Percentiles rank a stretch among this genome's conserved stretches.
These are phyloP conservation scores for Zoysia japonica DNA, from an alignment of 176 grass and related monocot species.

Conservation along the genomic window DNA sequence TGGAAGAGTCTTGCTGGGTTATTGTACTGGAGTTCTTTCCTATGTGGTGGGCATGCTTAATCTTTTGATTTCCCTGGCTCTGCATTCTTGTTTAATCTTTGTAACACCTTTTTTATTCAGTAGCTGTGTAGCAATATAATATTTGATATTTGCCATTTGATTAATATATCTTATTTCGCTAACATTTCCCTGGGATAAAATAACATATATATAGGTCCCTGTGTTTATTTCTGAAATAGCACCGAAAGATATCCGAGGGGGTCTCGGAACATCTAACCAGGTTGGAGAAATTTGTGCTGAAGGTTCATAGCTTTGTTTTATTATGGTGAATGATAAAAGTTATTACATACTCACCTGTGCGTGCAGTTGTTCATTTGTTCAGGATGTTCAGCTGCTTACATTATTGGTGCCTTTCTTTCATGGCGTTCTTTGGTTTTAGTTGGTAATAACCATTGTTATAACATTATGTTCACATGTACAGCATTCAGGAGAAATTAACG, in stretches of 20 bases:
- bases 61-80: neutral
- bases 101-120: neutral
- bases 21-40: constrained; percentile 72
- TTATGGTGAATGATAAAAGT: neutral
- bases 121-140: neutral
- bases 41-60: constrained; percentile 62
- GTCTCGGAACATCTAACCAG: constrained; percentile 64
- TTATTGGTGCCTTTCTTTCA: constrained; percentile 64
- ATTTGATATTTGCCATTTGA: neutral
- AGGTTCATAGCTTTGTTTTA: neutral
- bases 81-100: neutral
- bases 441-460: constrained; percentile 47
- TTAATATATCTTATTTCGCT: neutral
- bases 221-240: constrained; percentile 84
- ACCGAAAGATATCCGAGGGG: constrained; percentile 66
- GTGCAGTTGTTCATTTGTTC: constrained; percentile 64
- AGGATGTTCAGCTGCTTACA: constrained; percentile 66
- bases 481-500: constrained; percentile 20
- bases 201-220: constrained; percentile 48
- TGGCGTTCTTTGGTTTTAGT: constrained; percentile 70
- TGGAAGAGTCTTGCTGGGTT: constrained; percentile 58
- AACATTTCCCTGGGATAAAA: constrained; percentile 21
- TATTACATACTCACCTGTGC: neutral
- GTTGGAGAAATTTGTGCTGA: constrained; percentile 18
- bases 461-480: neutral